Conservation (phyloP, 2,329 filamentous ascomycete genomes). For the Aspergillus quadricinctus region DNA sequence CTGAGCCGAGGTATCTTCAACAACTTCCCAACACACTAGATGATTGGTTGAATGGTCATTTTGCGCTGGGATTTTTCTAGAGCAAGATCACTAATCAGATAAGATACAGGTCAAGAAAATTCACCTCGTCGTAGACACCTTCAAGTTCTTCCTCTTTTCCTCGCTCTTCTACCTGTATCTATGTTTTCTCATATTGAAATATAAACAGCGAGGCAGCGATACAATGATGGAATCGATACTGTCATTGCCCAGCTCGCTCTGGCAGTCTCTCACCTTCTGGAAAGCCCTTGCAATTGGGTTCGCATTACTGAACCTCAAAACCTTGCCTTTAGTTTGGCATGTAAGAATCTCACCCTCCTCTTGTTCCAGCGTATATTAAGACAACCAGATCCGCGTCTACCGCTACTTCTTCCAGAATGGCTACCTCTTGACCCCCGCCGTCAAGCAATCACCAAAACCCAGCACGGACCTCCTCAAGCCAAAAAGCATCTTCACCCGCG, state of each 20-base stretch:
- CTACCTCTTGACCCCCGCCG: constrained; percentile 39
- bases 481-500: constrained; percentile 60
- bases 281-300: constrained; percentile 21
- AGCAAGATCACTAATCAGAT: not conserved
- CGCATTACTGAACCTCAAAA: constrained; percentile 25
- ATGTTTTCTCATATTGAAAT: not conserved
- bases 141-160: not conserved
- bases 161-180: not conserved
- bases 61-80: not conserved
- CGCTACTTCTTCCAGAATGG: constrained; percentile 53
- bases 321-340: constrained; percentile 27
- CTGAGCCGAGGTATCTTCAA: not conserved
- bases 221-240: constrained; percentile 8
- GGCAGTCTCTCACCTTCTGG: constrained; percentile 17
- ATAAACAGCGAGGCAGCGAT: too few relatives aligned
- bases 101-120: not conserved
- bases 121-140: not conserved
- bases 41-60: not conserved
- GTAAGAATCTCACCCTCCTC: constrained; percentile 15
- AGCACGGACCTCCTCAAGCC: constrained; percentile 59
- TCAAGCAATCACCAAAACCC: constrained; percentile 39
- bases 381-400: constrained; percentile 52
- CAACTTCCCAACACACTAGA: not conserved
- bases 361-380: not conserved
- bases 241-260: constrained; percentile 9